Percentiles rank a stretch among this genome's conserved stretches.
Conservation (phyloP, 768 basidiomycete genomes). For the Mrakia hoshinonis region DNA sequence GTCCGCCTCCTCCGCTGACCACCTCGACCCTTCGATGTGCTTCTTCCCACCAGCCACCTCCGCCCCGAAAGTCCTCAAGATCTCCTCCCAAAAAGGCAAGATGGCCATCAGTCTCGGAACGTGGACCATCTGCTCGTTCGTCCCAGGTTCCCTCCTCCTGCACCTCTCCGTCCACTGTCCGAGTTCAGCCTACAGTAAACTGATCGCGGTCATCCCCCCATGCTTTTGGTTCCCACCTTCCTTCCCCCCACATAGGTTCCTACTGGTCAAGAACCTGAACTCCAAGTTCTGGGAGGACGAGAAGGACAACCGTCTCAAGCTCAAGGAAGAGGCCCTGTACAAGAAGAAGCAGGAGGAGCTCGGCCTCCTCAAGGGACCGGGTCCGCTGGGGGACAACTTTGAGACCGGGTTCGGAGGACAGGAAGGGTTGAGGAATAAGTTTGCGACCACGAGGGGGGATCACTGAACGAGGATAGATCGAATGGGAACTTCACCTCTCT, state of each 20-base stretch:
- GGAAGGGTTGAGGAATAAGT: slow-evolving; percentile 26
- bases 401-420: slow-evolving; percentile 28
- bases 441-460: slow-evolving; percentile 26
- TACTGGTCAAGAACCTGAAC: background rate
- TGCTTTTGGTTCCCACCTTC: background rate
- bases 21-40: background rate
- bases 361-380: background rate
- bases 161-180: too few species aligned
- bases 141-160: too few species aligned
- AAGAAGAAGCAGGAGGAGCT: background rate
- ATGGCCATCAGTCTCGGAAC: slow-evolving; percentile 7
- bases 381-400: background rate
- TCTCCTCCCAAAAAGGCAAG: background rate
- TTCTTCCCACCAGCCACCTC: background rate
- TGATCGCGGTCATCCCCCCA: too few species aligned
- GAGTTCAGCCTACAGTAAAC: too few species aligned
- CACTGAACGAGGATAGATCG: slow-evolving; percentile 2
- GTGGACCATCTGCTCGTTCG: slow-evolving; percentile 15
- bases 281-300: slow-evolving; percentile 12
- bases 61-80: background rate
- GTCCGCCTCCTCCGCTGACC: too few species aligned
- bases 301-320: background rate
- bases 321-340: background rate
- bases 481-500: too few species aligned
- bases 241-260: background rate